Conservation (phyloP, 2,329 filamentous ascomycete species). For the Eurotiales sp. region DNA sequence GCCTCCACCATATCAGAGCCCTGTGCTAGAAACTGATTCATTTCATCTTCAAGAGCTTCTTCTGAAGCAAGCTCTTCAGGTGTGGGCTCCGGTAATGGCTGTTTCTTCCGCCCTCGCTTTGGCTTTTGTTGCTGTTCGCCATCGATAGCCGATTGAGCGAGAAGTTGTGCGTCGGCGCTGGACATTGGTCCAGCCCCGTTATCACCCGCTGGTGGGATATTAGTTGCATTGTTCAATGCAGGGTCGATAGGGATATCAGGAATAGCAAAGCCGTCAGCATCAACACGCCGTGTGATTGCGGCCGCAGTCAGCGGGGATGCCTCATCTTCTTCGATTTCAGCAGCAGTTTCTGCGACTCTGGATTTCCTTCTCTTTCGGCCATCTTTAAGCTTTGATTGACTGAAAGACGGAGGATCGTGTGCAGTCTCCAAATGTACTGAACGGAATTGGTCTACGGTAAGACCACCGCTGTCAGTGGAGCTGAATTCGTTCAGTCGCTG, state of each 20-base stretch:
- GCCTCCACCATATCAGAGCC: conserved; percentile 35
- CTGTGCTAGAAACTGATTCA: conserved; percentile 60
- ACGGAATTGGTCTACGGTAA: conserved; percentile 82
- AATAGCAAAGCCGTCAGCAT: conserved; percentile 67
- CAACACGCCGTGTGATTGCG: conserved; percentile 43
- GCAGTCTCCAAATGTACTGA: conserved; percentile 56
- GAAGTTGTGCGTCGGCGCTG: conserved; percentile 1
- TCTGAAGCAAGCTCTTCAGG: conserved; percentile 59
- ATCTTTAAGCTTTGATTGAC: conserved; percentile 52
- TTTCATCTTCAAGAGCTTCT: conserved; percentile 62
- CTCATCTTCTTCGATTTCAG: conserved; percentile 47
- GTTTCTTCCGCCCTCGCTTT: conserved; percentile 28
- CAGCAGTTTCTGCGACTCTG: conserved; percentile 32
- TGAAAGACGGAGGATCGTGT: conserved; percentile 81
- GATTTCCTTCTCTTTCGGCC: conserved; percentile 34
- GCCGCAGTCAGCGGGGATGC: conserved; percentile 13
- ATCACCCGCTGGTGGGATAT: neutral
- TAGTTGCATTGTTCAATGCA: conserved; percentile 23
- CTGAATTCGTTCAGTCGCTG: conserved; percentile 91
- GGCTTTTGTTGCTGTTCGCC: conserved; percentile 20
- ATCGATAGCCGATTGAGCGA: conserved; percentile 4
- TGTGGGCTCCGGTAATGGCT: conserved; percentile 49
- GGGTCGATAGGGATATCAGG: conserved; percentile 50
- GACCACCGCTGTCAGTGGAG: conserved; percentile 73
- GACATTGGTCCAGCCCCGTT: neutral